Base-by-base conservation (phyloP, 1,139 yeast genomes). In the Pichia sp. region DNA sequence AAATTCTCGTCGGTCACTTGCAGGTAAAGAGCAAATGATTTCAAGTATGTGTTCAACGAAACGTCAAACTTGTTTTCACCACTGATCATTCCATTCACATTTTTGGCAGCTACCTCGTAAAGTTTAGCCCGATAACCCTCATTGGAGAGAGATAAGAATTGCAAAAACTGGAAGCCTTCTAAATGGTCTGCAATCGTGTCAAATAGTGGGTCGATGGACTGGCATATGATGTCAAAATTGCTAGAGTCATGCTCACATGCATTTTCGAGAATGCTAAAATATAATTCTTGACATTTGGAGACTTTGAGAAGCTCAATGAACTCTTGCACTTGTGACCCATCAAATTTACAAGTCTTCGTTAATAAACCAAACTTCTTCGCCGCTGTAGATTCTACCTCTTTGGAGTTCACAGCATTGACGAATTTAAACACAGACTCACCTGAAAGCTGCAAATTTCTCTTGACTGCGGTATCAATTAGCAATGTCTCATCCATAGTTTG, bases 151-250 rank as follows among this genome's bases (percentile, higher is more conserved):
- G 44, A 33, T 12, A 43, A 30, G 20, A 22, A 33, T 27, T 46
- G 46, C 15, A 46, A 34, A 30, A 46, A 45, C 17, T 32, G 25
- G 23, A 45, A 43, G 6, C 48, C 48, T 17, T 33, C 42, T n/a
- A n/a, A n/a, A n/a, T n/a, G 17, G 22, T 12, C 16, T 7, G 16
- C 18, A 8, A 34, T 20, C n/a, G 15, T 11, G n/a, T n/a, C n/a
- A n/a, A n/a, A n/a, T n/a, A n/a, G n/a, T n/a, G n/a, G n/a, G n/a
- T n/a, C n/a, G 16, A 15, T 16, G 6, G 15, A 12, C 3, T 12
- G 3, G 3, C 12, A 18, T 11, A 40, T 20, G 11, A 32, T 22
- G 6, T 25, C 26, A 22, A 21, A 13, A 22, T 17, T 29, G 7
- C 18, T 16, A 10, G 23, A 4, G 17, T 30, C 31, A 1, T 17